Percentiles rank a stretch among this genome's conserved stretches.
Evolutionary conservation across 345 rosid species (phyloP).

Genomic region (Populus davidiana): DNA sequence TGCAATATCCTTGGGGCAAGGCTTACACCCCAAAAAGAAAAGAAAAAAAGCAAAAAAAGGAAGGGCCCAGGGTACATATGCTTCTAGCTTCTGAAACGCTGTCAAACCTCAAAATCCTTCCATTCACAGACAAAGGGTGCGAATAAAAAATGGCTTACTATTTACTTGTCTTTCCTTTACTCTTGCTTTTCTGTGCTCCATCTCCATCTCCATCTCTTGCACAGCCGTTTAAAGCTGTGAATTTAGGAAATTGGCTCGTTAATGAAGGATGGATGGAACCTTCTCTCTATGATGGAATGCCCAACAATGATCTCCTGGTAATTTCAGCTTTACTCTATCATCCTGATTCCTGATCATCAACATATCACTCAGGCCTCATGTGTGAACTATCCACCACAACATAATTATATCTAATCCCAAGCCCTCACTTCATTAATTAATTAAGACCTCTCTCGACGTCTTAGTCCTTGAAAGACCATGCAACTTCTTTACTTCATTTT

Average conservation of each 20-base stretch:
- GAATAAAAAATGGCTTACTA: neutral
- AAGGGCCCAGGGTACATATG: neutral
- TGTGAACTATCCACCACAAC: neutral
- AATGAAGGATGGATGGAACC: conserved; percentile 41
- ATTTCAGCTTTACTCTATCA: neutral
- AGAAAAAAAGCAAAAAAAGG: no score
- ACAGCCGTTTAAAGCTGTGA: conserved; percentile 34
- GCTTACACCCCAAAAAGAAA: no score
- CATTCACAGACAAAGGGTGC: neutral
- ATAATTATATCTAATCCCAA: neutral
- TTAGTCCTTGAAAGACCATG: no score
- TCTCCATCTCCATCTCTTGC: conserved; percentile 10
- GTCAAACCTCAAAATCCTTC: no score
- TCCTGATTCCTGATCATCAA: neutral
- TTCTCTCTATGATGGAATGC: conserved; percentile 29
- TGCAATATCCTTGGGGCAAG: no score
- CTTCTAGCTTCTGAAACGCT: no score
- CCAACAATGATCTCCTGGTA: conserved; percentile 41
- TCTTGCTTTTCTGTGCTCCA: neutral
- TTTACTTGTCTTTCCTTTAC: neutral
- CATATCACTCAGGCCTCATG: neutral
- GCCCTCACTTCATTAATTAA: neutral
- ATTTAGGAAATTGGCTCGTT: conserved; percentile 41
- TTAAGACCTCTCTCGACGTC: no score
- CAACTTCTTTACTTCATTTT: no score